Base-by-base conservation (phyloP, 2,329 filamentous ascomycete genomes). In the Aspergillus hortae region DNA sequence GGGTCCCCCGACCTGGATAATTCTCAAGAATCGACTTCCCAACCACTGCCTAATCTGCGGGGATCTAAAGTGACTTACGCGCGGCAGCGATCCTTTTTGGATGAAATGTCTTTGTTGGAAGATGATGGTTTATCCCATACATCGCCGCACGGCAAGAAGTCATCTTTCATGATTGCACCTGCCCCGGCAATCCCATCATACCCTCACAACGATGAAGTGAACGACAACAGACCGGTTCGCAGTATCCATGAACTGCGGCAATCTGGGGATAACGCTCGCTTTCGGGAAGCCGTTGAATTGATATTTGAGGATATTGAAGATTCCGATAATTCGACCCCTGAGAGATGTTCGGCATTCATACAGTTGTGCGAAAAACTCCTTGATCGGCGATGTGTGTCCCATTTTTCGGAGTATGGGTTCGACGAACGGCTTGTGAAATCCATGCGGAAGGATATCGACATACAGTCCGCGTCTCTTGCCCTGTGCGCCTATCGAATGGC, bases 351-450 rank as follows among this genome's bases (percentile, higher is more conserved):
- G 60, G 78, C 78, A 2, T 71, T 85, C 54, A 67, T 82, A 36
- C 80, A 84, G 48, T 67, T 86, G n/a, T 77, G 77, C 47, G 68
- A 66, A 23, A 83, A 80, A 57, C 69, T 85, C 51, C 59, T 72
- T 3, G 77, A 77, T 35, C 46, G 64, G 19, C 61, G 64, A n/a
- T 71, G 73, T 49, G 61, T 63, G 30, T 64, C 62, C n/a, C 69
- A 71, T 27, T 91, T 96, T 61, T 79, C 88, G 17, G 86, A 91
- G 55, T 86, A 90, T 58, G 83, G 84, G 6, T 83, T 88, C 51
- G 88, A 90, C 55, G 80, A 84, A 49, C 81, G 81, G 27, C 76
- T 96, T 14, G 81, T 90, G 48, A 77, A 81, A 42, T 80, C 82
- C 40, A 75, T 88, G 9, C 78, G 77, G 1, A 75, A 77, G 45